Conservation (phyloP, 192 early-diverging fungal species). For the Podila clonocystis region DNA sequence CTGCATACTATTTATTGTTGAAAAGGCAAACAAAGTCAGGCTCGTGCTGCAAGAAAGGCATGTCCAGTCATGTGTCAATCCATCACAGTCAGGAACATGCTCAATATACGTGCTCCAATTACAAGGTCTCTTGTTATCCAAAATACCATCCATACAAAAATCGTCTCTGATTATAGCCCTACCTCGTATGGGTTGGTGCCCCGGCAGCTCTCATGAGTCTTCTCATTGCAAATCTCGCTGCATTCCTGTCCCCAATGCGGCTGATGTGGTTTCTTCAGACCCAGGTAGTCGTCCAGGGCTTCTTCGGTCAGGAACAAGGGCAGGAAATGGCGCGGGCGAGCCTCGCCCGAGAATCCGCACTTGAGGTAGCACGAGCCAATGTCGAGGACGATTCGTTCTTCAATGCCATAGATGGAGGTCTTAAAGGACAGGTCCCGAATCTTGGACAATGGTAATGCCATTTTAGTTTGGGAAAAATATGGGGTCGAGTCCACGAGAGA, state of each 20-base stretch:
- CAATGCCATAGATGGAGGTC: slow-evolving; percentile 75
- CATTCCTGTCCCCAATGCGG: slow-evolving; percentile 56
- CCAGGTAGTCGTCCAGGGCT: slow-evolving; percentile 50
- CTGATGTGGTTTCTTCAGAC: slow-evolving; percentile 47
- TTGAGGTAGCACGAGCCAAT: slow-evolving; percentile 84
- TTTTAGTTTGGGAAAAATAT: background rate
- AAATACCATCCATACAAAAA: background rate
- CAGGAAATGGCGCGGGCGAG: slow-evolving; percentile 72
- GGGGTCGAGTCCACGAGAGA: background rate
- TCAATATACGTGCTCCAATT: too few relatives aligned
- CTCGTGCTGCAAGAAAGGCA: background rate
- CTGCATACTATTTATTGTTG: slow-evolving; percentile 29
- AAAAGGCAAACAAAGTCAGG: background rate
- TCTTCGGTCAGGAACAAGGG: slow-evolving; percentile 62
- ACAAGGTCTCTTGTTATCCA: too few relatives aligned
- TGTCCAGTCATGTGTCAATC: slow-evolving; percentile 2
- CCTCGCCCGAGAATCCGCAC: slow-evolving; percentile 88
- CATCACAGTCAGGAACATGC: too few relatives aligned
- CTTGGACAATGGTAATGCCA: slow-evolving; percentile 42
- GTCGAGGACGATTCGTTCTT: slow-evolving; percentile 90
- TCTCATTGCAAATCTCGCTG: slow-evolving; percentile 40
- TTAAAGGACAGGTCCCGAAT: slow-evolving; percentile 49
- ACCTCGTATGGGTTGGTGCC: slow-evolving; percentile 36
- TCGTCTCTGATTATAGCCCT: background rate
- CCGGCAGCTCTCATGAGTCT: slow-evolving; percentile 18